Percentiles rank a stretch among this genome's conserved stretches.
These are phyloP conservation scores for Graphilbum ipis-grandicollis DNA, from an alignment of 2,329 filamentous ascomycete genomes.

Conservation along the genomic window DNA sequence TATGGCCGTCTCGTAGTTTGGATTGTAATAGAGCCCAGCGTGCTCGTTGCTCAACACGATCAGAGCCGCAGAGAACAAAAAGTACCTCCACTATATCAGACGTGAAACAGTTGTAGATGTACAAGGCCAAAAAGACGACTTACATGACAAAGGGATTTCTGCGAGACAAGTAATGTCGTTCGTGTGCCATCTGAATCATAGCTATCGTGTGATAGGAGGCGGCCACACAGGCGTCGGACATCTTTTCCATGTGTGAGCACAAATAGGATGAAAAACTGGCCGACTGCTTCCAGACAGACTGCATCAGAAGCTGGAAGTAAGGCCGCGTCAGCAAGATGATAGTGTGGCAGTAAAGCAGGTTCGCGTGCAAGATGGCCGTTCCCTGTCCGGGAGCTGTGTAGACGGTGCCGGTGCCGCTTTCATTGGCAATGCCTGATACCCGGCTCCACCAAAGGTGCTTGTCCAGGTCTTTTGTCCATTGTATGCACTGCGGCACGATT, in stretches of 20 bases:
- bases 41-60: slow-evolving; percentile 41
- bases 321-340: slow-evolving; percentile 46
- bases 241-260: slow-evolving; percentile 15
- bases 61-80: slow-evolving; percentile 35
- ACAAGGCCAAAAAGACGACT: slow-evolving; percentile 11
- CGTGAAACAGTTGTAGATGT: background rate
- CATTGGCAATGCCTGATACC: background rate
- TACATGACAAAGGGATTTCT: slow-evolving; percentile 40
- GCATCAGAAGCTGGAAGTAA: slow-evolving; percentile 43
- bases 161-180: slow-evolving; percentile 26
- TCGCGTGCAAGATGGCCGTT: slow-evolving; percentile 43
- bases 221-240: slow-evolving; percentile 32
- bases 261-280: slow-evolving; percentile 15
- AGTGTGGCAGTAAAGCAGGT: slow-evolving; percentile 44
- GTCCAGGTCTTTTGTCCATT: slow-evolving; percentile 31
- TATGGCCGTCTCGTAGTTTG: slow-evolving; percentile 21
- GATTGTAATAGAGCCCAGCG: slow-evolving; percentile 27
- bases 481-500: slow-evolving; percentile 33
- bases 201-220: slow-evolving; percentile 31
- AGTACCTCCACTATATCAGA: slow-evolving; percentile 24
- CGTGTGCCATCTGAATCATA: slow-evolving; percentile 26
- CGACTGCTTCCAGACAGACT: slow-evolving; percentile 6
- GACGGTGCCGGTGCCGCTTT: background rate
- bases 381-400: slow-evolving; percentile 20
- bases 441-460: slow-evolving; percentile 29